A percentile compares a stretch with the other conserved stretches of the same genome.
Conservation (phyloP, 148 eudicot genomes). For the Rhododendron griersonianum region DNA sequence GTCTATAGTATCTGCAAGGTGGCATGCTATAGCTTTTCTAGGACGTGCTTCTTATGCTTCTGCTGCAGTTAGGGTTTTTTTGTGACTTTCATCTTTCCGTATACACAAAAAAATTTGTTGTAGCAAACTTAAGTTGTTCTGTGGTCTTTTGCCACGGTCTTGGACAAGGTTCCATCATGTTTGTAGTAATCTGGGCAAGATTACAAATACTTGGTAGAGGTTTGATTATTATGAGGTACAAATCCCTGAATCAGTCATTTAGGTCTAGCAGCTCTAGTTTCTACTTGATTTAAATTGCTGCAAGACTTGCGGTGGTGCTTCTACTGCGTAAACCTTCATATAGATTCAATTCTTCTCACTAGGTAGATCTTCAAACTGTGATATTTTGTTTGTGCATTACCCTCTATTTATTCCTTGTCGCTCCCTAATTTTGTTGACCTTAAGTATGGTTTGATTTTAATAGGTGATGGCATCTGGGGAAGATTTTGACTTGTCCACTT, state of each 20-base stretch:
- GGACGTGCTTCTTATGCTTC: neutral
- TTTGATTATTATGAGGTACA: neutral
- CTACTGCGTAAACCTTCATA: neutral
- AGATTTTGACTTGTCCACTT: constrained; percentile 32
- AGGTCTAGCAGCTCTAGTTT: neutral
- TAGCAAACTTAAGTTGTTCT: neutral
- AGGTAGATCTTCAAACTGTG: neutral
- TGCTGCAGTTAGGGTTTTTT: neutral
- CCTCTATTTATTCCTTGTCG: neutral
- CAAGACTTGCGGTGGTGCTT: neutral
- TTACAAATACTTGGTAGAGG: neutral
- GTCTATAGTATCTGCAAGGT: neutral
- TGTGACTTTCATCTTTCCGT: neutral
- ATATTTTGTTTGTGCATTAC: neutral
- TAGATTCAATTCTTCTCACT: neutral
- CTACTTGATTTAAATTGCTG: neutral
- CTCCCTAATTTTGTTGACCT: neutral
- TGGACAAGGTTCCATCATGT: neutral
- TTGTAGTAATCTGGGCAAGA: neutral
- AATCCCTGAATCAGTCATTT: neutral
- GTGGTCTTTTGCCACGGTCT: neutral
- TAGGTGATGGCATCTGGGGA: constrained; percentile 61
- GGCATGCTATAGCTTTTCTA: neutral
- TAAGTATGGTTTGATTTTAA: neutral
- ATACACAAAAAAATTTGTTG: neutral